Evolutionary conservation across 345 rosid species (phyloP).

Genomic region (Linum tenue): DNA sequence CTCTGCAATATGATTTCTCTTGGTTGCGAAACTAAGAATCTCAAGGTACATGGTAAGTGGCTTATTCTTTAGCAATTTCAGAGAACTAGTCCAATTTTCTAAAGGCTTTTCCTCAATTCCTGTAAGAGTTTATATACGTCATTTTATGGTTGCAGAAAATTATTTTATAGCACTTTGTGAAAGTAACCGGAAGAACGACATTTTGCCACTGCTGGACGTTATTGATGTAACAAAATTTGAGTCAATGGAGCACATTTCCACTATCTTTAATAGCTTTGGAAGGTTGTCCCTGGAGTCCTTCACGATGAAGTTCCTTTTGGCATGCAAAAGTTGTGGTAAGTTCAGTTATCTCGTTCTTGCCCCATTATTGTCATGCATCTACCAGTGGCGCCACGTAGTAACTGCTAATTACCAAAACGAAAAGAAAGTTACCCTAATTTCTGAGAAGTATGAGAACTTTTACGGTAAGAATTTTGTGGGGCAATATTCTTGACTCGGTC

Average conservation of each 20-base stretch:
- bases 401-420: background rate
- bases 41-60: conserved; percentile 39
- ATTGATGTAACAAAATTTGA: conserved; percentile 50
- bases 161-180: conserved; percentile 65
- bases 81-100: background rate
- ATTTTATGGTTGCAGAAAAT: conserved; percentile 40
- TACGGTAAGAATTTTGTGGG: background rate
- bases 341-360: conserved; percentile 10
- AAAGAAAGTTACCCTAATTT: background rate
- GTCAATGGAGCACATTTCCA: conserved; percentile 25
- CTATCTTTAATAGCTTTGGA: conserved; percentile 56
- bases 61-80: background rate
- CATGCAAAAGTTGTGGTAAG: conserved; percentile 44
- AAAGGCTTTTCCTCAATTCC: background rate
- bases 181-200: conserved; percentile 42
- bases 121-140: background rate
- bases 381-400: conserved; percentile 1
- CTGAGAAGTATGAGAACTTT: background rate
- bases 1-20: conserved; percentile 32
- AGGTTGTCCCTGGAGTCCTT: conserved; percentile 44
- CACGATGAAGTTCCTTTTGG: conserved; percentile 44
- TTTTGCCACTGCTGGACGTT: conserved; percentile 44
- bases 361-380: background rate
- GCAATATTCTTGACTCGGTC: background rate
- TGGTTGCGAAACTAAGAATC: conserved; percentile 19